These are phyloP conservation scores for Tetramitus jugosus DNA, from an alignment of 208 protist genomes.

Conservation along the genomic window DNA sequence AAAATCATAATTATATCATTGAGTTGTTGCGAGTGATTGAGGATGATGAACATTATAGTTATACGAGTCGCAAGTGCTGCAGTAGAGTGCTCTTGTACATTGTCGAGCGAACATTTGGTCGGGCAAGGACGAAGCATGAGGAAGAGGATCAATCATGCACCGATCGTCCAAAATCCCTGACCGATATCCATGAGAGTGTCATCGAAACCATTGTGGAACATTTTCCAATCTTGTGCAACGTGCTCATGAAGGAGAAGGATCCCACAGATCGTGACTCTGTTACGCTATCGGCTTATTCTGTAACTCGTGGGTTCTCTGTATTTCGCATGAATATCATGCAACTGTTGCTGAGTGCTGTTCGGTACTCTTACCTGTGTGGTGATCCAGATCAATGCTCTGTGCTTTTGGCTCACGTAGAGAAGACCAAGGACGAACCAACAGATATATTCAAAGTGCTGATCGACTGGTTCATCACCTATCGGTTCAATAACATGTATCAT, in stretches of 20 bases:
- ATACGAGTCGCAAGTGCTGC: neutral
- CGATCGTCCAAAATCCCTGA: neutral
- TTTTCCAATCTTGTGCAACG: neutral
- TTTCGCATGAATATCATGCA: neutral
- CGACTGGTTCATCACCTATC: neutral
- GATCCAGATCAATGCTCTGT: neutral
- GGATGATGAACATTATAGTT: neutral
- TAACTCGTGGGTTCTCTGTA: neutral
- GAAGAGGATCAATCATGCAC: neutral
- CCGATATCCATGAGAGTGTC: neutral
- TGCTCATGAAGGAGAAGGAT: neutral
- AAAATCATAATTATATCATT: neutral
- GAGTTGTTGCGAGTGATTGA: neutral
- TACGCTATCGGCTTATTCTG: neutral
- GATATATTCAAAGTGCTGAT: neutral
- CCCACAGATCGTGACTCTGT: neutral
- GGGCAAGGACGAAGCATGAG: neutral
- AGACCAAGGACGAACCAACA: too few species aligned
- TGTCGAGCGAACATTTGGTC: neutral
- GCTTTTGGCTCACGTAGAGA: neutral
- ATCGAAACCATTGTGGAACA: neutral
- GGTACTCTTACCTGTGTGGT: neutral
- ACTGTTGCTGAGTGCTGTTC: neutral
- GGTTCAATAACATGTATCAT: neutral
- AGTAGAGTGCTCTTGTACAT: neutral